These are phyloP conservation scores for Areca catechu DNA, from an alignment of 176 grass and related monocot species.

Conservation along the genomic window DNA sequence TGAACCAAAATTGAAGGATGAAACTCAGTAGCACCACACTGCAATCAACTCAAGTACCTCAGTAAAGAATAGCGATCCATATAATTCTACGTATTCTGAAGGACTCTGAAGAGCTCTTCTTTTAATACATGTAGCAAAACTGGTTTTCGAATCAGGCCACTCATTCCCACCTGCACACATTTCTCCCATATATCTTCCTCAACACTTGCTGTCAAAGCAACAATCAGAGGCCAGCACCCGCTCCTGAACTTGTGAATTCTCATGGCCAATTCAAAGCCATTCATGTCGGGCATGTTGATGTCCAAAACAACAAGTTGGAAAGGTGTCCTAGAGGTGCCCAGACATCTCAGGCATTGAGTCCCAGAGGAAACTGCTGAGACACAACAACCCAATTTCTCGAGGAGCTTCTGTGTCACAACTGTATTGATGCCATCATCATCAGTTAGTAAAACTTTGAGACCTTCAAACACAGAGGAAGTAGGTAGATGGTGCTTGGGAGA, in stretches of 20 bases:
- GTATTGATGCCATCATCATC: slow-evolving; percentile 8
- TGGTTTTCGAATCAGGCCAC: slow-evolving; percentile 73
- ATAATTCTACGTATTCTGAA: slow-evolving; percentile 54
- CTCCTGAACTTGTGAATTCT: no score
- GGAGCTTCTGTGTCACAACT: slow-evolving; percentile 12
- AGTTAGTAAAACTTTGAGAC: slow-evolving; percentile 14
- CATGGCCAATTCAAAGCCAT: slow-evolving; percentile 1
- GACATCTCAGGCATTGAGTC: slow-evolving; percentile 4
- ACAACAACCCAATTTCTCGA: slow-evolving; percentile 15
- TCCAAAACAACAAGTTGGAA: slow-evolving; percentile 14
- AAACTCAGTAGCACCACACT: background rate
- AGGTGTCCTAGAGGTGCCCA: background rate
- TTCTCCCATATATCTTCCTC: slow-evolving; percentile 21
- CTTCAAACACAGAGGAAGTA: background rate
- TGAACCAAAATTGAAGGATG: no score
- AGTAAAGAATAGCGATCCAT: no score
- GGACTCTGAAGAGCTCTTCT: slow-evolving; percentile 83
- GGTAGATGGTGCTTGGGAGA: slow-evolving; percentile 8
- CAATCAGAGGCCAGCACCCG: no score
- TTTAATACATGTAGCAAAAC: slow-evolving; percentile 46
- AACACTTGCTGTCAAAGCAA: no score
- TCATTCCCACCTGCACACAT: slow-evolving; percentile 63
- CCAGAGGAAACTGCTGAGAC: slow-evolving; percentile 11
- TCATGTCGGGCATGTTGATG: slow-evolving; percentile 6
- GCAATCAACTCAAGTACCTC: background rate